These are phyloP conservation scores for Lophiostoma macrostomum DNA, from an alignment of 495 filamentous ascomycete genomes.

Conservation along the genomic window DNA sequence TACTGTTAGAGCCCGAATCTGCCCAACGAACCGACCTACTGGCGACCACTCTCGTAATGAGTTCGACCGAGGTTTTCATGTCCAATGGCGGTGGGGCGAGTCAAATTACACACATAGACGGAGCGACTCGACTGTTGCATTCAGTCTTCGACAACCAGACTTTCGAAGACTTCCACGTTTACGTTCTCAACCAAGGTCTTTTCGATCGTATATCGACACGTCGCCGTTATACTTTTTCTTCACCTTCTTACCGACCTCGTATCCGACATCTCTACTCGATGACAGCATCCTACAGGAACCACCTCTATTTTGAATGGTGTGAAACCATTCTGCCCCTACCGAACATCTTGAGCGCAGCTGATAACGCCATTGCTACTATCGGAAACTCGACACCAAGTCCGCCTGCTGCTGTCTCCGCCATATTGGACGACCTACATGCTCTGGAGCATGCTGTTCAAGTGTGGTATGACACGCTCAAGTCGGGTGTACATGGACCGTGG, in stretches of 20 bases:
- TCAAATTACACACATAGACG: conserved; percentile 22
- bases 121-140: conserved; percentile 14
- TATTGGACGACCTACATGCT: conserved; percentile 8
- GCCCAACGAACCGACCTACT: conserved; percentile 7
- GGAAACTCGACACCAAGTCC: background rate
- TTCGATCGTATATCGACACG: conserved; percentile 13
- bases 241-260: background rate
- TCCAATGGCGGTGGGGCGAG: conserved; percentile 15
- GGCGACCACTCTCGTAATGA: conserved; percentile 23
- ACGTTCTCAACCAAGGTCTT: conserved; percentile 19
- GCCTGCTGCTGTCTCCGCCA: background rate
- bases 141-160: background rate
- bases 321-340: conserved; percentile 19
- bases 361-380: conserved; percentile 2
- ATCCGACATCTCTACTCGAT: conserved; percentile 12
- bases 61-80: conserved; percentile 21
- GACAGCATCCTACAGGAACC: background rate
- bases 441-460: conserved; percentile 5
- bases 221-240: conserved; percentile 13
- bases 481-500: conserved; percentile 7
- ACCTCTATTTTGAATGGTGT: conserved; percentile 23
- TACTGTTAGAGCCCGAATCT: conserved; percentile 1
- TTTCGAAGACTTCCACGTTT: conserved; percentile 19
- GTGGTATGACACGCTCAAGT: conserved; percentile 13
- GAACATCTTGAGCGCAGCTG: conserved; percentile 11